These are phyloP conservation scores for Tolypocladium paradoxum DNA, from an alignment of 2,329 filamentous ascomycete species.

Conservation along the genomic window DNA sequence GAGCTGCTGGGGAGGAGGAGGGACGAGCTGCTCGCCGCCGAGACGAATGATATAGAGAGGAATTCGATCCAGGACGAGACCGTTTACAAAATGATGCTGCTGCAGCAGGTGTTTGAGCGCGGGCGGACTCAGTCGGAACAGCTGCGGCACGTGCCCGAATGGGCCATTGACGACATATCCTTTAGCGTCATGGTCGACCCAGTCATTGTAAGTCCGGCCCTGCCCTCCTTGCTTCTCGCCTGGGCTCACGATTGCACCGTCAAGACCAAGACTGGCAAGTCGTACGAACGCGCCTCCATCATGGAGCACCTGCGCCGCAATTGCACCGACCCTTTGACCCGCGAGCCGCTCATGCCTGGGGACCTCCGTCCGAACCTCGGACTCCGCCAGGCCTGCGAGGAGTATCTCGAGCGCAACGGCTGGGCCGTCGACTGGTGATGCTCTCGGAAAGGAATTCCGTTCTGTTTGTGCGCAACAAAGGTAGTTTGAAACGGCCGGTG, in stretches of 20 bases:
- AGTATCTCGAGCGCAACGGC: slow-evolving; percentile 77
- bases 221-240: not conserved
- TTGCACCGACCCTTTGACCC: slow-evolving; percentile 71
- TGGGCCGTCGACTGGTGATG: slow-evolving; percentile 86
- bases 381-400: slow-evolving; percentile 70
- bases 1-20: slow-evolving; percentile 36
- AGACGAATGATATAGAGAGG: slow-evolving; percentile 36
- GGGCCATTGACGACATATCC: slow-evolving; percentile 65
- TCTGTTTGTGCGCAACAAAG: not conserved
- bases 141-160: slow-evolving; percentile 58
- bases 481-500: too few relatives aligned
- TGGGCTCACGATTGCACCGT: not conserved
- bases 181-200: slow-evolving; percentile 68
- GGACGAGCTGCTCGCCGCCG: slow-evolving; percentile 27
- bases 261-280: slow-evolving; percentile 74
- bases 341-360: slow-evolving; percentile 55
- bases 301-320: slow-evolving; percentile 73
- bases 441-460: not conserved
- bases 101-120: slow-evolving; percentile 41
- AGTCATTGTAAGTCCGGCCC: slow-evolving; percentile 35
- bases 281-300: slow-evolving; percentile 79
- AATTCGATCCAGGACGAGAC: slow-evolving; percentile 37
- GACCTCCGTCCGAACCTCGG: slow-evolving; percentile 76
- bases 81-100: slow-evolving; percentile 30
- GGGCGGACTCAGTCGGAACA: slow-evolving; percentile 33